phyloP scores from a whole-genome alignment of 805 yeast species.

The Candida incommunis region DNA sequence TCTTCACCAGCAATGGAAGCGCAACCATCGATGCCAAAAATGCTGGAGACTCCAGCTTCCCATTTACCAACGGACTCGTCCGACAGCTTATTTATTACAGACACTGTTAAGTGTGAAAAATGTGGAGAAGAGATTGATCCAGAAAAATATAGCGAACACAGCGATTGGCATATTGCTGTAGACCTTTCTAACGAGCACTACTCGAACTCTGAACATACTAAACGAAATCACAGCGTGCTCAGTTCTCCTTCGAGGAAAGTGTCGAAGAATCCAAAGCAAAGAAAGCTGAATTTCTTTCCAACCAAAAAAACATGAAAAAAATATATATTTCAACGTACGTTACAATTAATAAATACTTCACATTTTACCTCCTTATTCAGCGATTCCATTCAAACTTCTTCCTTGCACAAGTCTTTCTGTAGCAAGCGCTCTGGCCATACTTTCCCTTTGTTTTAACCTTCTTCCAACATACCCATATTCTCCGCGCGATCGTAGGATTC shows the following conservation, averaged over 20 bases:
- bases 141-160: conserved; percentile 19
- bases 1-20: no score
- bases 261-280: neutral
- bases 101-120: conserved; percentile 13
- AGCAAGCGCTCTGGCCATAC: conserved; percentile 38
- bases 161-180: conserved; percentile 28
- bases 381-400: neutral
- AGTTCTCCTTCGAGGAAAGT: no score
- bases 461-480: conserved; percentile 43
- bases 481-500: conserved; percentile 56
- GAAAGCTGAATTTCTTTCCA: neutral
- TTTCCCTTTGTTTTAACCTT: conserved; percentile 48
- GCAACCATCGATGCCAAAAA: no score
- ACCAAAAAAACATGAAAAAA: no score
- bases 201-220: no score
- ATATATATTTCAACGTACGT: conserved; percentile 5
- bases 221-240: no score
- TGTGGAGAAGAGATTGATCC: conserved; percentile 14
- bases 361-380: neutral
- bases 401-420: conserved; percentile 30
- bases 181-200: no score
- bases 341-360: neutral
- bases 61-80: conserved; percentile 1
- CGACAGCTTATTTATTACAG: conserved; percentile 2
- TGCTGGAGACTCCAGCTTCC: no score